These are phyloP conservation scores for Geoglossum cookeanum DNA, from an alignment of 2,329 filamentous ascomycete species.

Conservation along the genomic window DNA sequence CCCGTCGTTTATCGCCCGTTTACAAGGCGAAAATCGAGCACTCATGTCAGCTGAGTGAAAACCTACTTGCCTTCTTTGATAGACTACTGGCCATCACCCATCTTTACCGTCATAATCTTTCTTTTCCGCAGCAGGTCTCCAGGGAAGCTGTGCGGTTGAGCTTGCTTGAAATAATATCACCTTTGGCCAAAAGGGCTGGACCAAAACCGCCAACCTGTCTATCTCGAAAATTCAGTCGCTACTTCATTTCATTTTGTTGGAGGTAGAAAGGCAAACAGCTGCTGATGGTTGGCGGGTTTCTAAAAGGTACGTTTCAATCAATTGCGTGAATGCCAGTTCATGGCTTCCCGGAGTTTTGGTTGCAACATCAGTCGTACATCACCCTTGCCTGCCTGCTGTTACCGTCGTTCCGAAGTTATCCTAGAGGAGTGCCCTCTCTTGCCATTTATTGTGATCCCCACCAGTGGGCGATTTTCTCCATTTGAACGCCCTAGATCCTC, in stretches of 20 bases:
- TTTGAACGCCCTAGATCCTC: neutral
- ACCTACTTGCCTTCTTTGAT: neutral
- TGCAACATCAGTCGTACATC: neutral
- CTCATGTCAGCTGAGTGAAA: constrained; percentile 1
- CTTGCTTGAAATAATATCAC: neutral
- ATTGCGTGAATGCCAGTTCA: neutral
- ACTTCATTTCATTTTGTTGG: neutral
- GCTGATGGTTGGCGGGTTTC: neutral
- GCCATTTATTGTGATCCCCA: neutral
- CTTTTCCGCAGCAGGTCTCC: neutral
- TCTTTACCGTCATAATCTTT: neutral
- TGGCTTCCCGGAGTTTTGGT: neutral
- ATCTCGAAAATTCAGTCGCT: neutral
- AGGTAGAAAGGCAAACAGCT: neutral
- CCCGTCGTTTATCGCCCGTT: constrained; percentile 2
- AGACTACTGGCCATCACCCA: neutral
- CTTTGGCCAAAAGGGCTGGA: neutral
- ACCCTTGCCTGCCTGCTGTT: neutral
- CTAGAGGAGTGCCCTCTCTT: neutral
- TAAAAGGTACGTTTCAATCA: neutral
- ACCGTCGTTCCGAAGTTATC: neutral
- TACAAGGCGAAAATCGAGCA: neutral
- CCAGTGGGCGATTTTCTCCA: neutral
- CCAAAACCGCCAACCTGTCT: neutral
- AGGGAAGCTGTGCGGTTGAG: neutral